These are phyloP conservation scores for Colletotrichum aenigma DNA, from an alignment of 2,329 filamentous ascomycete species.

Conservation along the genomic window DNA sequence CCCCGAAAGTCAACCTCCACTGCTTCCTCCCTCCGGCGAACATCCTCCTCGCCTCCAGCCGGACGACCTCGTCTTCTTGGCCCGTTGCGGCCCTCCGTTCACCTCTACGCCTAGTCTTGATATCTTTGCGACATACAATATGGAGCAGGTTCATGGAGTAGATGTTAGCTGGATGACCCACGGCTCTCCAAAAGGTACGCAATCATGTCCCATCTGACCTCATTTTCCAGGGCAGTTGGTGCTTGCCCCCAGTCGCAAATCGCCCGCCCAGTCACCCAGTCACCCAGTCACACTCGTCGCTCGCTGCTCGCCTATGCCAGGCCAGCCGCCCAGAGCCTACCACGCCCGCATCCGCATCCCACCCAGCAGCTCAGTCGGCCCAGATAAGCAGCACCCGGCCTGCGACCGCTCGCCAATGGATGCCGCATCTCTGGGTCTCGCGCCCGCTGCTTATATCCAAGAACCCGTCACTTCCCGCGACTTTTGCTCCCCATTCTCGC, in stretches of 20 bases:
- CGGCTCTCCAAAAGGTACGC: constrained; percentile 79
- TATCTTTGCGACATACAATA: constrained; percentile 42
- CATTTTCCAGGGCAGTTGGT: constrained; percentile 12
- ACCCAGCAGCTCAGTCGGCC: constrained; percentile 2
- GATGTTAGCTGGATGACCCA: constrained; percentile 91
- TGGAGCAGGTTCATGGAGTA: constrained; percentile 83
- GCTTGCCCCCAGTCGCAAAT: not conserved
- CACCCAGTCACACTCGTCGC: not conserved
- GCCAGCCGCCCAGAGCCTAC: not conserved
- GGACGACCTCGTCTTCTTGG: not conserved
- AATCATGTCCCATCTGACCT: constrained; percentile 15
- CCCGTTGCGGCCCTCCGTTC: not conserved
- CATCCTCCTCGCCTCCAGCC: not conserved
- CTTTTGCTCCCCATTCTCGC: not conserved
- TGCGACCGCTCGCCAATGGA: constrained; percentile 5
- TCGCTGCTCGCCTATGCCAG: not conserved
- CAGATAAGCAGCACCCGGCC: constrained; percentile 12
- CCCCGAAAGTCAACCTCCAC: not conserved
- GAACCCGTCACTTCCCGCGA: not conserved
- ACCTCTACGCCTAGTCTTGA: not conserved
- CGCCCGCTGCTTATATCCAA: constrained; percentile 4
- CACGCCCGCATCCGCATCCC: not conserved
- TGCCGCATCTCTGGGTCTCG: not conserved
- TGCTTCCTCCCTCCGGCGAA: not conserved
- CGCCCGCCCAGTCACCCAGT: not conserved